phyloP scores from a whole-genome alignment of 208 protist genomes.

The Trypanosomatidae sp. region DNA sequence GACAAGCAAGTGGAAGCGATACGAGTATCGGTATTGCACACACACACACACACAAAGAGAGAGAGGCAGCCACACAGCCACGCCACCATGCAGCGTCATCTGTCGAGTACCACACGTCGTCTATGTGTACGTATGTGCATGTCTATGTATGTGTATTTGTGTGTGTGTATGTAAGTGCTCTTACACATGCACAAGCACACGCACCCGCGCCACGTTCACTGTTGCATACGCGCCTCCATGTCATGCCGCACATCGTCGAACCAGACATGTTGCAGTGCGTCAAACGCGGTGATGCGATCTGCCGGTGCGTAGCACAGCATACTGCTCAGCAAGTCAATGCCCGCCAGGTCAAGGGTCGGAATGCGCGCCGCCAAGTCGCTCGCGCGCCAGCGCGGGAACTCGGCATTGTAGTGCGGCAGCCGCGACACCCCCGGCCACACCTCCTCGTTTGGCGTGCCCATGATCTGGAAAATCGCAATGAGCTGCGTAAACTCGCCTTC shows the following conservation, averaged over 20 bases:
- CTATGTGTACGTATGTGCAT: background rate
- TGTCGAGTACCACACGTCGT: too few relatives aligned
- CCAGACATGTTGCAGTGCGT: constrained; percentile 64
- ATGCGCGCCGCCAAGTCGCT: constrained; percentile 20
- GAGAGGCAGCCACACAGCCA: background rate
- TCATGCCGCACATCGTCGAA: constrained; percentile 66
- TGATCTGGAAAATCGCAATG: constrained; percentile 76
- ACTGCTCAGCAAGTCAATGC: constrained; percentile 37
- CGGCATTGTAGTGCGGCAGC: constrained; percentile 53
- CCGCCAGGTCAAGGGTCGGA: constrained; percentile 35
- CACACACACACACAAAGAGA: background rate
- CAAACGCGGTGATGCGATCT: constrained; percentile 45
- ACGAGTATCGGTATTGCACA: too few relatives aligned
- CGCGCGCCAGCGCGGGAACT: constrained; percentile 44
- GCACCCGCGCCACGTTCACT: constrained; percentile 2
- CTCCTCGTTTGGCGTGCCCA: constrained; percentile 89
- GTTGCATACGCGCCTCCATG: constrained; percentile 17
- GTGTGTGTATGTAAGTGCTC: background rate
- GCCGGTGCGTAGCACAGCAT: constrained; percentile 63
- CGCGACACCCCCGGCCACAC: constrained; percentile 58
- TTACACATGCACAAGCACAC: background rate
- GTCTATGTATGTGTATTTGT: background rate
- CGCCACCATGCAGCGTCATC: background rate
- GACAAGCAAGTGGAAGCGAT: constrained; percentile 1
- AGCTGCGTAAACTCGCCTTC: constrained; percentile 85